These are phyloP conservation scores for Fusarium palustre DNA, from an alignment of 2,329 filamentous ascomycete species.

Conservation along the genomic window DNA sequence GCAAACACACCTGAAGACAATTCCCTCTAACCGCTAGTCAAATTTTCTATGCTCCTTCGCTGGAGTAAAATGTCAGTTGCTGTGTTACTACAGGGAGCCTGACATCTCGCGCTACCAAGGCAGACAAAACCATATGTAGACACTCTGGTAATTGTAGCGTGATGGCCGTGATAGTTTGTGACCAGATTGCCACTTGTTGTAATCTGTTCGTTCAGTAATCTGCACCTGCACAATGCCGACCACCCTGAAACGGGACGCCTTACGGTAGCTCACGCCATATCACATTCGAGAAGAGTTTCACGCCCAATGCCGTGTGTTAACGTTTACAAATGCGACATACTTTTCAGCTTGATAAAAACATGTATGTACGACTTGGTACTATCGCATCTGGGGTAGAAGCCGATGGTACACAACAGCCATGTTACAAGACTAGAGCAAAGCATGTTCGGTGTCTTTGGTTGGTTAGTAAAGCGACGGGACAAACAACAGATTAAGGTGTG, in stretches of 20 bases:
- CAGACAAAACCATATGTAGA: constrained; percentile 4
- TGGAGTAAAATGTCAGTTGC: background rate
- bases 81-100: background rate
- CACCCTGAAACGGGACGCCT: constrained; percentile 19
- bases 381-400: constrained; percentile 29
- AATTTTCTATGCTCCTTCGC: background rate
- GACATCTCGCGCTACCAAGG: background rate
- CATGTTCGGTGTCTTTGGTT: constrained; percentile 11
- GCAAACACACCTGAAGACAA: background rate
- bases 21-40: background rate
- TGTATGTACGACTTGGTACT: constrained; percentile 7
- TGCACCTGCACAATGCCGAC: constrained; percentile 18
- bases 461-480: constrained; percentile 19
- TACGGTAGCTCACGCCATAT: background rate
- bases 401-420: constrained; percentile 22
- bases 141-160: constrained; percentile 2
- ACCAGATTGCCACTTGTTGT: background rate
- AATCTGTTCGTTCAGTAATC: background rate
- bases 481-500: background rate
- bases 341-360: constrained; percentile 42
- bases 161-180: constrained; percentile 8
- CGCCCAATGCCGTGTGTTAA: background rate
- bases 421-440: constrained; percentile 21
- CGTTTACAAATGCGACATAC: constrained; percentile 16
- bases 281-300: constrained; percentile 1